phyloP scores from a whole-genome alignment of 768 basidiomycete genomes.

The Fomitopsis serialis region DNA sequence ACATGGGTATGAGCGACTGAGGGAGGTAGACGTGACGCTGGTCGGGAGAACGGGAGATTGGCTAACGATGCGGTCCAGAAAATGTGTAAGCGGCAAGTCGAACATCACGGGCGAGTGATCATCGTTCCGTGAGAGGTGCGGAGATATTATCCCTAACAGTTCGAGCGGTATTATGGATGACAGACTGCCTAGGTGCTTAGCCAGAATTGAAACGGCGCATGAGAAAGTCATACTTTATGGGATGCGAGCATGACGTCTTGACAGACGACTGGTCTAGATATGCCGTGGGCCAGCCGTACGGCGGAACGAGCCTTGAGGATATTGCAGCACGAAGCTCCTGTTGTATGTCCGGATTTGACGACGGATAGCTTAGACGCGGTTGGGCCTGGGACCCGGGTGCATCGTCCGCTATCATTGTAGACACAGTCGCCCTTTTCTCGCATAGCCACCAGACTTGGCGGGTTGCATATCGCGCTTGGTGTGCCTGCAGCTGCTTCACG shows the following conservation, averaged over 20 bases:
- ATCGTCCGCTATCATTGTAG: no score
- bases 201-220: neutral
- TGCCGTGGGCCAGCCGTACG: conserved; percentile 13
- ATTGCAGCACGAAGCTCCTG: conserved; percentile 52
- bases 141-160: conserved; percentile 36
- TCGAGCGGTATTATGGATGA: conserved; percentile 54
- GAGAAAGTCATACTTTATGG: conserved; percentile 61
- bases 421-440: conserved; percentile 4
- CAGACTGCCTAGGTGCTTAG: conserved; percentile 30
- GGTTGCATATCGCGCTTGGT: conserved; percentile 38
- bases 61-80: conserved; percentile 24
- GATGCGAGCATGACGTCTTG: conserved; percentile 78
- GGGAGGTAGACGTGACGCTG: neutral
- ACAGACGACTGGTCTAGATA: conserved; percentile 19
- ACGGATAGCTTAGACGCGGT: neutral
- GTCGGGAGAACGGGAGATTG: neutral
- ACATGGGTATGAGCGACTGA: neutral
- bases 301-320: conserved; percentile 31
- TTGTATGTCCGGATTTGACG: conserved; percentile 30
- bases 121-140: conserved; percentile 21
- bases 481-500: conserved; percentile 44
- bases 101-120: conserved; percentile 27
- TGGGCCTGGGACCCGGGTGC: neutral
- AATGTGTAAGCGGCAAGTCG: conserved; percentile 26
- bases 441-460: conserved; percentile 48